Conservation (phyloP, 202 grass and related monocot genomes). For the Panicum virgatum region DNA sequence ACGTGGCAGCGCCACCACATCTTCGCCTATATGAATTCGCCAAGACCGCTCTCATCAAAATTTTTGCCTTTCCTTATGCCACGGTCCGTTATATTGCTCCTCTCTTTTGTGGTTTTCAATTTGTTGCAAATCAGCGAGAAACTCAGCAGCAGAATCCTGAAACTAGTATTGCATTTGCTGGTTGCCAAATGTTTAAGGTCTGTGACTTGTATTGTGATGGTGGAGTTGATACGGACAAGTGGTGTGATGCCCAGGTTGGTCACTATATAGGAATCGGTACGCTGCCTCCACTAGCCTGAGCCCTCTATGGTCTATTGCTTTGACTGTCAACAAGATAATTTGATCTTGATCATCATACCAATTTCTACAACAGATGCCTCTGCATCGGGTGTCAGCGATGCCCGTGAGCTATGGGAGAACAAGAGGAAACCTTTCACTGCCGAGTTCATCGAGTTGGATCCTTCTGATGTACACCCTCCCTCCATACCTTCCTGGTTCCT, state of each 20-base stretch:
- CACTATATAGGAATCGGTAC: constrained; percentile 82
- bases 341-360: background rate
- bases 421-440: constrained; percentile 70
- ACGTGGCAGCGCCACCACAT: constrained; percentile 37
- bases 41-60: constrained; percentile 70
- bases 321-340: background rate
- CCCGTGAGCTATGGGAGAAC: constrained; percentile 63
- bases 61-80: constrained; percentile 82
- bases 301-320: constrained; percentile 5
- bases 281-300: background rate
- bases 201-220: constrained; percentile 76
- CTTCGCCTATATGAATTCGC: constrained; percentile 74
- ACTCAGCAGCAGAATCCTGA: background rate
- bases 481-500: background rate
- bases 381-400: constrained; percentile 42
- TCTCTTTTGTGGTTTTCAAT: background rate
- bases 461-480: constrained; percentile 52
- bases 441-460: constrained; percentile 72
- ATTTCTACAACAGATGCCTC: constrained; percentile 46
- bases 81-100: constrained; percentile 45
- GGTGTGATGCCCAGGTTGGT: constrained; percentile 73
- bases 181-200: constrained; percentile 45
- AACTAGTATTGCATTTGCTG: background rate
- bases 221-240: constrained; percentile 56
- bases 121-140: background rate